phyloP scores from a whole-genome alignment of 805 yeast species.

The Metschnikowia vanudenii region DNA sequence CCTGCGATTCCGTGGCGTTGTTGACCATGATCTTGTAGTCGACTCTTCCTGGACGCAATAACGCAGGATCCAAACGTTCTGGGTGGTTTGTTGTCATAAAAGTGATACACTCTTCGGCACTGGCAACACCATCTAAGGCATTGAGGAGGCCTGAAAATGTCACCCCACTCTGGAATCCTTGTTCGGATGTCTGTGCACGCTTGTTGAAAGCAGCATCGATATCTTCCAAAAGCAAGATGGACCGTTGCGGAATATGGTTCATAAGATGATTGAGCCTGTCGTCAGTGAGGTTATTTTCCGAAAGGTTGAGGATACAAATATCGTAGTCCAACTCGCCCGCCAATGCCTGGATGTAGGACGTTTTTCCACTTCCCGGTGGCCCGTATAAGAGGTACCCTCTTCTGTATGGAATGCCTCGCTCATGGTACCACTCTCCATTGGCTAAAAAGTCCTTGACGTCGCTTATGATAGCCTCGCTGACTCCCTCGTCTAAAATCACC shows the following conservation, averaged over 20 bases:
- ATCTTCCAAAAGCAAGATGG: constrained; percentile 83
- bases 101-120: constrained; percentile 93
- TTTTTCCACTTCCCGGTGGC: constrained; percentile 97
- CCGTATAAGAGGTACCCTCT: constrained; percentile 93
- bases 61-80: constrained; percentile 87
- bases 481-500: constrained; percentile 77
- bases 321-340: constrained; percentile 97
- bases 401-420: constrained; percentile 96
- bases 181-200: constrained; percentile 71
- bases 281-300: constrained; percentile 90
- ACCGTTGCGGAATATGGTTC: constrained; percentile 93
- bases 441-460: constrained; percentile 80
- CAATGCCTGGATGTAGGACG: constrained; percentile 91
- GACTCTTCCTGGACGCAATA: constrained; percentile 91
- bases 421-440: constrained; percentile 88
- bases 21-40: constrained; percentile 81
- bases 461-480: constrained; percentile 59
- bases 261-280: constrained; percentile 91
- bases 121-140: constrained; percentile 95
- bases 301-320: constrained; percentile 86
- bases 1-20: constrained; percentile 84
- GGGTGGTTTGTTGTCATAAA: constrained; percentile 99
- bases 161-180: constrained; percentile 82
- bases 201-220: constrained; percentile 93
- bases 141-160: constrained; percentile 93